These are phyloP conservation scores for Fusarium abutilonis DNA, from an alignment of 2,329 filamentous ascomycete genomes.

Conservation along the genomic window DNA sequence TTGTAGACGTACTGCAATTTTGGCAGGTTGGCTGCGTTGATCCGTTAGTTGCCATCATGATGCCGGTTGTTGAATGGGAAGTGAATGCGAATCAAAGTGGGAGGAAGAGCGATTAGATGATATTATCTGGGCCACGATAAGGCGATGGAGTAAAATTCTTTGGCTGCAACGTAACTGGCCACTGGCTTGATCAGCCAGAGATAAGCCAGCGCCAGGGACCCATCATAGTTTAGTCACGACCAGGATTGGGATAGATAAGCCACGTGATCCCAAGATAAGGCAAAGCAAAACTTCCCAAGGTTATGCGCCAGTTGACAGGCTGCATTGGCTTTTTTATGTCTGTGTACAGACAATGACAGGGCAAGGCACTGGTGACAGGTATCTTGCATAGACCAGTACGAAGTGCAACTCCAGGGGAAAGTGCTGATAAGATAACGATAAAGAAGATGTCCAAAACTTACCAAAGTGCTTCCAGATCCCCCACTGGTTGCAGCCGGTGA, in stretches of 20 bases:
- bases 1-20: constrained; percentile 95
- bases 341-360: constrained; percentile 15
- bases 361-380: constrained; percentile 9
- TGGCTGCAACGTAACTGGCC: constrained; percentile 45
- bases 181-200: constrained; percentile 48
- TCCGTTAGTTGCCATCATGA: constrained; percentile 67
- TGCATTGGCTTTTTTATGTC: constrained; percentile 9
- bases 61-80: constrained; percentile 51
- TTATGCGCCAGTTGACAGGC: constrained; percentile 8
- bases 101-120: constrained; percentile 42
- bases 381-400: constrained; percentile 1
- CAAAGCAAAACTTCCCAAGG: background rate
- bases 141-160: constrained; percentile 51
- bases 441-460: constrained; percentile 45
- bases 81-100: constrained; percentile 40
- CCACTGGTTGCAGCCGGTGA: constrained; percentile 55
- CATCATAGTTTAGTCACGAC: constrained; percentile 34
- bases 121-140: constrained; percentile 54
- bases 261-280: constrained; percentile 43
- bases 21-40: constrained; percentile 90
- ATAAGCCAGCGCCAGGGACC: constrained; percentile 43
- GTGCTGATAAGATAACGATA: constrained; percentile 22
- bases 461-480: constrained; percentile 54
- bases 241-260: constrained; percentile 42
- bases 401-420: background rate